phyloP scores from a whole-genome alignment of 768 basidiomycete genomes.

The Pleurotus giganteus region DNA sequence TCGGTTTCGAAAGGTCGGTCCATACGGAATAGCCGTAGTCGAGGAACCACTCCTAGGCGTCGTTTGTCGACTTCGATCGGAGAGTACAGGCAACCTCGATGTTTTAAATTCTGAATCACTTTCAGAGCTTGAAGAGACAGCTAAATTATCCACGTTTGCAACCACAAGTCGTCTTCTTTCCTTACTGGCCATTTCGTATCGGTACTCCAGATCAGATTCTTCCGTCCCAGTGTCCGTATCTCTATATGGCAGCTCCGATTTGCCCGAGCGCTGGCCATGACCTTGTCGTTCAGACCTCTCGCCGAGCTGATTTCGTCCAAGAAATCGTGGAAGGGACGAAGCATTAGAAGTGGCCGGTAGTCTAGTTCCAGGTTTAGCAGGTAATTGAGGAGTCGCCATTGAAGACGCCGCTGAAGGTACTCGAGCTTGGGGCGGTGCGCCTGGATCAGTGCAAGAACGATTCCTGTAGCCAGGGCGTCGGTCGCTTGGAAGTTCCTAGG shows the following conservation, averaged over 20 bases:
- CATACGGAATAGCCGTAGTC: neutral
- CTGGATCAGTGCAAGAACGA: constrained; percentile 38
- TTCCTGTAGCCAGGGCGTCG: constrained; percentile 14
- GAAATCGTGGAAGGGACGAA: constrained; percentile 1
- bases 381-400: constrained; percentile 10
- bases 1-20: neutral
- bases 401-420: neutral
- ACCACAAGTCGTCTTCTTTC: constrained; percentile 43
- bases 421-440: constrained; percentile 10
- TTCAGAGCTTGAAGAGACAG: constrained; percentile 39
- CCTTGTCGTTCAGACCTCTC: constrained; percentile 3
- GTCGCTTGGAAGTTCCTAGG: constrained; percentile 12
- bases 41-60: neutral
- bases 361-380: constrained; percentile 3
- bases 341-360: neutral
- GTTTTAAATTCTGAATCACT: constrained; percentile 28
- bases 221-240: constrained; percentile 24
- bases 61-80: neutral
- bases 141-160: constrained; percentile 33
- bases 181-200: constrained; percentile 33
- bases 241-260: constrained; percentile 20
- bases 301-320: constrained; percentile 9
- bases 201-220: constrained; percentile 44
- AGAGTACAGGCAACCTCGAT: constrained; percentile 8
- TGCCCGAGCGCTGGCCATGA: constrained; percentile 29